Evolutionary conservation across 306 rosid species (phyloP), one percentile per base, ranked within the genome.

Genomic region (Bauhinia variegata): DNA sequence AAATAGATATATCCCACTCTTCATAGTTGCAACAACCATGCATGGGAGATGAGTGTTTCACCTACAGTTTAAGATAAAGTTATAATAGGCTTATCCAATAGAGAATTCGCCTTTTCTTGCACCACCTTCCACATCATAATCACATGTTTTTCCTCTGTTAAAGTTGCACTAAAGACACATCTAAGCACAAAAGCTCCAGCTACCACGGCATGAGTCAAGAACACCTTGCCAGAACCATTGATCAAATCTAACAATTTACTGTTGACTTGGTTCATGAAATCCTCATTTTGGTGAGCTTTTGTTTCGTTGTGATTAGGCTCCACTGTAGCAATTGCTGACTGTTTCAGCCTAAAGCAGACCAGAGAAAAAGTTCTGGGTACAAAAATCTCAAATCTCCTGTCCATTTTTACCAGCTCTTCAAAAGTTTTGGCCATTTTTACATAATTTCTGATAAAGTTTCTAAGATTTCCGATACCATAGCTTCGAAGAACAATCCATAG

Each of bases 321-420:
- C 6, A 14, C 6, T 15, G 7, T 17, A 38, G 11, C 13, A 13
- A 78, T 67, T 36, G 63, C 38, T 54, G 16, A 6, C 37, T 85
- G 87, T 5, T 79, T 78, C 11, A 88, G 48, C 73, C 84, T 68
- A 60, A 88, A 85, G 54, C 91, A 88, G 13, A 85, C 85, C 65
- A 83, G 23, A 3, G 82, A 69, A 47, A 80, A 85, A 31, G 31
- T 48, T 8, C 72, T 41, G 0, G 85, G 95, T 13, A 54, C 86
- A 18, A 74, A 52, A 34, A 85, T 61, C 53, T 88, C 91, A 46
- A 88, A 85, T 34, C 85, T 55, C 3, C 62, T 64, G 47, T 88
- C 95, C 7, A 67, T n/a, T n/a, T 67, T 76, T 18, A 79, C 82
- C 0, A 88, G 68, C 43, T 72, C 58, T 64, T 88, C 88, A 52